A percentile compares a stretch with the other conserved stretches of the same genome.
These are phyloP conservation scores for Urochloa ruziziensis DNA, from an alignment of 176 grass and related monocot species.

Conservation along the genomic window DNA sequence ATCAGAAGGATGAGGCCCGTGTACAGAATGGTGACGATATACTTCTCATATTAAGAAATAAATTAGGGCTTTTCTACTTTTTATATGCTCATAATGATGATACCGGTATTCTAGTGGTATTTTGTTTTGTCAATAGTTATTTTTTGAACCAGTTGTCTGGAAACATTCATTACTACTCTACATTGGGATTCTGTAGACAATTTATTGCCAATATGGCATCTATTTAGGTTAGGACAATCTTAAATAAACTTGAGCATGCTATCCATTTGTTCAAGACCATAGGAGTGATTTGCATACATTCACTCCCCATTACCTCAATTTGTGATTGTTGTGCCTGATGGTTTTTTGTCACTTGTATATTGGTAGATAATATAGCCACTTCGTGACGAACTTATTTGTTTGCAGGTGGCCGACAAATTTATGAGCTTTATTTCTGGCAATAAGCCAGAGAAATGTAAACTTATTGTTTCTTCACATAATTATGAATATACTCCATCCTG, in stretches of 20 bases:
- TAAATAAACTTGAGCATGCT: not conserved
- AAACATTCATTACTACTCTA: not conserved
- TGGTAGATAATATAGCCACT: not conserved
- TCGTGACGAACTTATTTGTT: conserved; percentile 23
- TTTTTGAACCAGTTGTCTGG: not conserved
- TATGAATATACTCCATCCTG: conserved; percentile 83
- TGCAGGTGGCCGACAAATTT: conserved; percentile 84
- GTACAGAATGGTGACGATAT: not conserved
- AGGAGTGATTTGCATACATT: not conserved
- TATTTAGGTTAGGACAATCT: not conserved
- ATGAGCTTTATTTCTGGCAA: conserved; percentile 62
- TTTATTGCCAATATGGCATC: not conserved
- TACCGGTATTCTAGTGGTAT: not conserved
- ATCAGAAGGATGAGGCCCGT: not conserved
- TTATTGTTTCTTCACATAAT: conserved; percentile 99
- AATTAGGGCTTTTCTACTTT: not conserved
- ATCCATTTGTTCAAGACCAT: not conserved
- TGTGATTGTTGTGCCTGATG: not conserved
- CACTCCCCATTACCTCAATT: not conserved
- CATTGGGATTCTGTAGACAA: not conserved
- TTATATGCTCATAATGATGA: not conserved
- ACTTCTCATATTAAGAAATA: not conserved
- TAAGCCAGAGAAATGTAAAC: conserved; percentile 84
- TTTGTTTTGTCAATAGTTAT: not conserved
- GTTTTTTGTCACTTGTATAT: not conserved